phyloP scores from a whole-genome alignment of 192 early-diverging fungal species.

The Coemansia reversa region DNA sequence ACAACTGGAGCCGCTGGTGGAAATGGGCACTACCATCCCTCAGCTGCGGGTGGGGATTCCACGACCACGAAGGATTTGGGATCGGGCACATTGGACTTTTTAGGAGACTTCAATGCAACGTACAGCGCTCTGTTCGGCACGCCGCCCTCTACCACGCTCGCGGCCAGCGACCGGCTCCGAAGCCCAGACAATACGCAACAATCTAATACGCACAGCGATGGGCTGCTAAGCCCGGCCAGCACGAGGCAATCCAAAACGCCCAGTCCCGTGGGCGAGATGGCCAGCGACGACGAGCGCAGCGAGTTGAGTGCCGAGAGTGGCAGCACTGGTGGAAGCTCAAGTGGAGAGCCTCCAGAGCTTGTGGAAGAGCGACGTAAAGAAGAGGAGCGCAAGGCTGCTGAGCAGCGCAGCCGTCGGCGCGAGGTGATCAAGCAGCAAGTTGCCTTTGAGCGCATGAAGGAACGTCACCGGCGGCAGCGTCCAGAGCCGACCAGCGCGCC shows the following conservation, averaged over 20 bases:
- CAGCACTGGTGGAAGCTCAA: slow-evolving; percentile 28
- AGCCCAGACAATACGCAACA: neutral
- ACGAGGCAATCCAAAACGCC: slow-evolving; percentile 13
- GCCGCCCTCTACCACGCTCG: slow-evolving; percentile 19
- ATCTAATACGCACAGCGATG: neutral
- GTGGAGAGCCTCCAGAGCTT: slow-evolving; percentile 20
- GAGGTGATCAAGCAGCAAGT: slow-evolving; percentile 55
- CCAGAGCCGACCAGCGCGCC: slow-evolving; percentile 18
- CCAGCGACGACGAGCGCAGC: slow-evolving; percentile 6
- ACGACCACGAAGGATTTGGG: slow-evolving; percentile 1
- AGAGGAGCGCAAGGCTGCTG: slow-evolving; percentile 49
- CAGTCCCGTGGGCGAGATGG: slow-evolving; percentile 1
- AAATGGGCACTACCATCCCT: neutral
- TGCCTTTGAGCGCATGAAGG: slow-evolving; percentile 57
- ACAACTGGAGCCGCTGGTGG: slow-evolving; percentile 1
- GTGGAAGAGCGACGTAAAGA: slow-evolving; percentile 49
- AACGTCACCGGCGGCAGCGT: slow-evolving; percentile 47
- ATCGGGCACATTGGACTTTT: slow-evolving; percentile 16
- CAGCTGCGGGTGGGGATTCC: neutral
- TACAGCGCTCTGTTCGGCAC: slow-evolving; percentile 47
- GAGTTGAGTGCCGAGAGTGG: slow-evolving; percentile 28
- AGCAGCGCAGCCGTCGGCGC: slow-evolving; percentile 48
- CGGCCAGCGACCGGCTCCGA: neutral
- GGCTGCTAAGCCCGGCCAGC: slow-evolving; percentile 38
- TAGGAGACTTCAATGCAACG: slow-evolving; percentile 47